Conservation (phyloP, 208 protist genomes). For the Trichomonas vaginalis region DNA sequence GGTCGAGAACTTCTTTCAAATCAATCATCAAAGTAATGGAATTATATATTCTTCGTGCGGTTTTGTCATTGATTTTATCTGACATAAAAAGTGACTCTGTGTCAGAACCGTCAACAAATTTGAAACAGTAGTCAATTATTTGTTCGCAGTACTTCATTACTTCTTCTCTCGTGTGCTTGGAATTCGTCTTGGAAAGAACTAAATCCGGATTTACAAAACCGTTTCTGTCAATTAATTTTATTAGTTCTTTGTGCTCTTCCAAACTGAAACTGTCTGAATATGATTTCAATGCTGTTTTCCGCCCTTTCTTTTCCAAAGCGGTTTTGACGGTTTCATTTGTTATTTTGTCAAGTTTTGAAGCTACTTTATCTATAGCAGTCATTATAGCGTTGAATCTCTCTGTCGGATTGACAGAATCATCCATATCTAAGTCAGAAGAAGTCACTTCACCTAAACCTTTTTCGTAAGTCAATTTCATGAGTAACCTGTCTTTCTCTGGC, state of each 20-base stretch:
- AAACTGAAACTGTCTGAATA: not conserved
- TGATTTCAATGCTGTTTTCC: not conserved
- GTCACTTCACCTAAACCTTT: not conserved
- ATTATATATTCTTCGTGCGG: not conserved
- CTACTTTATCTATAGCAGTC: not conserved
- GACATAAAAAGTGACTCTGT: not conserved
- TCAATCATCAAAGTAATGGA: not conserved
- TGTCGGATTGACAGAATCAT: not conserved
- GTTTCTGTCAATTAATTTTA: not conserved
- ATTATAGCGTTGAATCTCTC: not conserved
- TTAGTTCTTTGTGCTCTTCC: not conserved
- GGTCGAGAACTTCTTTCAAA: not conserved
- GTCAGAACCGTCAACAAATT: not conserved
- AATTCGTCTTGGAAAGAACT: not conserved
- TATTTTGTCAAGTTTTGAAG: not conserved
- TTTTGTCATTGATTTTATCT: not conserved
- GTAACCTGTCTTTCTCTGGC: not conserved
- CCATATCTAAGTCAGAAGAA: not conserved
- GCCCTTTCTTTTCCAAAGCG: not conserved
- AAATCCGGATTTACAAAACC: not conserved
- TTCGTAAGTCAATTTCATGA: not conserved
- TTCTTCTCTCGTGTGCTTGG: not conserved
- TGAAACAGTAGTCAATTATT: not conserved
- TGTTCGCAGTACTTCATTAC: not conserved
- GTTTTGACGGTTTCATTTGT: not conserved